Conservation (phyloP, 495 filamentous ascomycete species). For the Cryomyces antarcticus region DNA sequence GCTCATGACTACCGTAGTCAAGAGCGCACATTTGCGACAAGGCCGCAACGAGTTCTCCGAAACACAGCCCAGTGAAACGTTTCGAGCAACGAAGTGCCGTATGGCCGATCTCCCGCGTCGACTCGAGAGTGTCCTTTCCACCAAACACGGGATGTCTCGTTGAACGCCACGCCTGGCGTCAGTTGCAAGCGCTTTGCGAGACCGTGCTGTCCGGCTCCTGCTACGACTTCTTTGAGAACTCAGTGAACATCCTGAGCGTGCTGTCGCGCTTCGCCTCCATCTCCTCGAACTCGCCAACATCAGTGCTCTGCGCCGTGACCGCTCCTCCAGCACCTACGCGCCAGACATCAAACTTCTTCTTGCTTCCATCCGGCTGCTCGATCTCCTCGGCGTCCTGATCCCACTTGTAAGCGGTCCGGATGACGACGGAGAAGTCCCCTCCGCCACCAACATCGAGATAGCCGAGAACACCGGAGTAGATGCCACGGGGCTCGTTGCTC, state of each 20-base stretch:
- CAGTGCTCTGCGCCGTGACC: slow-evolving; percentile 58
- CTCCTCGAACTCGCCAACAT: slow-evolving; percentile 70
- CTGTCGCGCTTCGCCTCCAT: slow-evolving; percentile 67
- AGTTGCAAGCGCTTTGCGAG: too few species aligned
- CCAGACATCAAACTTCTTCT: slow-evolving; percentile 35
- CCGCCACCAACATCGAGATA: slow-evolving; percentile 72
- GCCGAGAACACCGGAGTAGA: slow-evolving; percentile 79
- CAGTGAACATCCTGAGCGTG: slow-evolving; percentile 31
- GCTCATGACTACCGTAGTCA: too few species aligned
- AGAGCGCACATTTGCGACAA: too few species aligned
- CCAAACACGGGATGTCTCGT: too few species aligned
- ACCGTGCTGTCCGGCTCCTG: too few species aligned
- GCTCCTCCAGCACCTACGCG: slow-evolving; percentile 75
- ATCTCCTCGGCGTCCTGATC: slow-evolving; percentile 25
- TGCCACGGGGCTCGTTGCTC: slow-evolving; percentile 33
- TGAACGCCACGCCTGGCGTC: too few species aligned
- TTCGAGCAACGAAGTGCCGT: too few species aligned
- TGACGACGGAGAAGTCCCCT: slow-evolving; percentile 76
- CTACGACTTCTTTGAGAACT: too few species aligned
- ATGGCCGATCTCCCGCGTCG: too few species aligned
- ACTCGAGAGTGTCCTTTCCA: too few species aligned
- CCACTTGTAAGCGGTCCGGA: slow-evolving; percentile 55
- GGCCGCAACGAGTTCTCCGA: too few species aligned
- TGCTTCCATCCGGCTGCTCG: slow-evolving; percentile 6
- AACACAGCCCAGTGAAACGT: too few species aligned